These are phyloP conservation scores for Aspergillus asperescens DNA, from an alignment of 495 filamentous ascomycete species.

Conservation along the genomic window DNA sequence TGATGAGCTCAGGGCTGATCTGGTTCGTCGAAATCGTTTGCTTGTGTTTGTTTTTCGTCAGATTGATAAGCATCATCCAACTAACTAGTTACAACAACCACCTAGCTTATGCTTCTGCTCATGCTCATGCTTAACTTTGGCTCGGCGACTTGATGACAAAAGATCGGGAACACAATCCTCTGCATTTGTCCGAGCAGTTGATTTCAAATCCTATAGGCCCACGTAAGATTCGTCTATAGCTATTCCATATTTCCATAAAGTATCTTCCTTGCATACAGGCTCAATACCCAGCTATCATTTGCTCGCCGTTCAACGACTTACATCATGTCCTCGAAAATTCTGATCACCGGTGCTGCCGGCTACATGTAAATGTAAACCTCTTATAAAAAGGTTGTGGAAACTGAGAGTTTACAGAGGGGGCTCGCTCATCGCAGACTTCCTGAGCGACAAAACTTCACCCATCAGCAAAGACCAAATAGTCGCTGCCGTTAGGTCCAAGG, in stretches of 20 bases:
- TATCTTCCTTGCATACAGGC: background rate
- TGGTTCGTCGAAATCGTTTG: background rate
- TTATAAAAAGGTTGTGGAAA: background rate
- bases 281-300: background rate
- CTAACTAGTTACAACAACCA: too few relatives aligned
- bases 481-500: background rate
- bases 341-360: background rate
- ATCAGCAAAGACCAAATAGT: background rate
- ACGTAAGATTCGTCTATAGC: background rate
- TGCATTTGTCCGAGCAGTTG: background rate
- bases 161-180: background rate
- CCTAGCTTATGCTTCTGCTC: too few relatives aligned
- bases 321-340: background rate
- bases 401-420: background rate
- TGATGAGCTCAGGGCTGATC: background rate
- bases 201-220: background rate
- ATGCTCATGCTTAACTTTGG: too few relatives aligned
- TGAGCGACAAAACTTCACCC: background rate
- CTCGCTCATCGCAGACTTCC: constrained; percentile 1
- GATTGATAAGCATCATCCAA: background rate
- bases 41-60: background rate
- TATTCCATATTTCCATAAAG: background rate
- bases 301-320: background rate
- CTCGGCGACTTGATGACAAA: background rate
- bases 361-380: background rate